A percentile compares a stretch with the other conserved stretches of the same genome.
Evolutionary conservation across 345 rosid genomes (phyloP).

Genomic region (Lepidium africanum): DNA sequence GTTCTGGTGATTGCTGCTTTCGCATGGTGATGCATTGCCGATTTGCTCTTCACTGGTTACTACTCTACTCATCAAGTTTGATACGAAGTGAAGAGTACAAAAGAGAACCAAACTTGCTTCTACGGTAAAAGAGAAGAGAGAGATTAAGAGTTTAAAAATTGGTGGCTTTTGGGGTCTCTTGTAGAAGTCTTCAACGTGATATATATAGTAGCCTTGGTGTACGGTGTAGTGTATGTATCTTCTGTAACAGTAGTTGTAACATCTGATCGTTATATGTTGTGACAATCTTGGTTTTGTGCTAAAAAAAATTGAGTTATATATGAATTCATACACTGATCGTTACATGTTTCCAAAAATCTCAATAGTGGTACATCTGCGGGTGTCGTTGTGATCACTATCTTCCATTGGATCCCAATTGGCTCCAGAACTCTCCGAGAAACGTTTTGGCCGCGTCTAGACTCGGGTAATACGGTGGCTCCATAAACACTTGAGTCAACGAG

Average conservation of each 20-base stretch:
- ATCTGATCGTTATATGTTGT: not conserved
- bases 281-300: not conserved
- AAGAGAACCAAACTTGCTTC: not conserved
- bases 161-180: not conserved
- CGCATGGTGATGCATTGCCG: not conserved
- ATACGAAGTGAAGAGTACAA: not conserved
- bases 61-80: slow-evolving; percentile 17
- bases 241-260: slow-evolving; percentile 13
- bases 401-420: slow-evolving; percentile 15
- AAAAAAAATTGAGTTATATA: not conserved
- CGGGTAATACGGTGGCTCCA: slow-evolving; percentile 86
- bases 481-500: slow-evolving; percentile 59
- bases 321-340: not conserved
- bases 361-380: not conserved
- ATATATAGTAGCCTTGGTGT: slow-evolving; percentile 6
- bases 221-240: not conserved
- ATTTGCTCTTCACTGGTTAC: slow-evolving; percentile 11
- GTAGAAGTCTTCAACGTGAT: not conserved
- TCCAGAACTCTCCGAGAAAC: slow-evolving; percentile 71
- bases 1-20: slow-evolving; percentile 63
- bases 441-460: slow-evolving; percentile 95
- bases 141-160: not conserved
- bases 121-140: not conserved
- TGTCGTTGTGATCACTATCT: slow-evolving; percentile 9
- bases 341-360: slow-evolving; percentile 2